Evolutionary conservation across 2,329 filamentous ascomycete species (phyloP), one percentile per base, ranked within the genome.

Genomic region (Lachnellula hyalina): DNA sequence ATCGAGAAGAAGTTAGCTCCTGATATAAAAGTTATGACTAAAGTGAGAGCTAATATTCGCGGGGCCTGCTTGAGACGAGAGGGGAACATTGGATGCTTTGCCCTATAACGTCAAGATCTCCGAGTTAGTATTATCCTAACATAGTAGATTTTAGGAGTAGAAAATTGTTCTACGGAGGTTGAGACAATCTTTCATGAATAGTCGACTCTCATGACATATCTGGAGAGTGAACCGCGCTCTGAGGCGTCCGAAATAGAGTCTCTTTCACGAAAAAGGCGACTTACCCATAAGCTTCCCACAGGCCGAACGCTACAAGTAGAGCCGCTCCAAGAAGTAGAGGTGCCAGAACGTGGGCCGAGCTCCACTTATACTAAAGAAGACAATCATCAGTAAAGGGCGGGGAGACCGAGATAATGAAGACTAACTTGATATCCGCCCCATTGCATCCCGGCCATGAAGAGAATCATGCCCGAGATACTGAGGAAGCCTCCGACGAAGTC

Each of bases 51-150:
- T 8, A 82, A 67, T 4, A 74, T 79, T 5, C 76, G 72, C 47
- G 74, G 74, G n/a, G 75, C 73, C 54, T 73, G 75, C 71, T 82
- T 82, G n/a, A 83, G 79, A 58, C 78, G 74, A 34, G 81, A 73
- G 67, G 61, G 48, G 17, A 23, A 38, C 12, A 79, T 67, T 3
- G 77, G 76, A 44, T 75, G 74, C 45, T 63, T 68, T 4, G 77
- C 72, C 0, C 74, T 75, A 49, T 75, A 75, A 32, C 2, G 9
- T 32, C 2, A 32, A 32, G 28, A 12, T 32, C 9, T 32, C 9
- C 4, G 9, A 32, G 11, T 32, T 32, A 12, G 28, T 32, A 32
- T 32, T 32, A 25, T 25, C 25, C 28, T 9, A 2, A 32, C 4
- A 12, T 32, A 3, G 28, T 32, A 32, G 28, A 32, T 4, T 32